Conservation (phyloP, 1,284 basidiomycete species). For the Ceratobasidium sp. region DNA sequence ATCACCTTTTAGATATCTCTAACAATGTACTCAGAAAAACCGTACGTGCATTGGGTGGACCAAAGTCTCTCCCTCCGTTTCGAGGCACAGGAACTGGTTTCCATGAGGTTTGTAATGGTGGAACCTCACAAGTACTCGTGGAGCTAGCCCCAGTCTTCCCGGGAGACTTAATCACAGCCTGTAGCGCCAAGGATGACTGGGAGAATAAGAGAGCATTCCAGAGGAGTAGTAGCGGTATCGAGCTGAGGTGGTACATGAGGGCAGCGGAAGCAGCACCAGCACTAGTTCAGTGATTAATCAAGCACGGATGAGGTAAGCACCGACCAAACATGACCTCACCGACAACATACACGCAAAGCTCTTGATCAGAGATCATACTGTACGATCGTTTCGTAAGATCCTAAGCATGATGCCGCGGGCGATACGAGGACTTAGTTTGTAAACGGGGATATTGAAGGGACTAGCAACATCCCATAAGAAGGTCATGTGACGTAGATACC, state of each 20-base stretch:
- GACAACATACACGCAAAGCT: too few species aligned
- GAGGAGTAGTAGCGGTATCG: not conserved
- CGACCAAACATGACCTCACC: too few species aligned
- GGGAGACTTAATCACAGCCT: not conserved
- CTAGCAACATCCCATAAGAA: too few species aligned
- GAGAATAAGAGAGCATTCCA: not conserved
- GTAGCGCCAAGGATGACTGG: not conserved
- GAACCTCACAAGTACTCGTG: slow-evolving; percentile 17
- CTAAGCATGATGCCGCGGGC: too few species aligned
- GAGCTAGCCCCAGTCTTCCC: not conserved
- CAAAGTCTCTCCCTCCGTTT: slow-evolving; percentile 32
- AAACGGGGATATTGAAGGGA: too few species aligned
- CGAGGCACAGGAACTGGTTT: slow-evolving; percentile 9
- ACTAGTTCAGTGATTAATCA: too few species aligned
- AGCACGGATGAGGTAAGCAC: too few species aligned
- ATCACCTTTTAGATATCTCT: not conserved
- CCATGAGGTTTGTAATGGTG: slow-evolving; percentile 42
- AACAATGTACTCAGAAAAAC: not conserved
- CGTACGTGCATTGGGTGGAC: slow-evolving; percentile 25
- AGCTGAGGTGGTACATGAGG: not conserved
- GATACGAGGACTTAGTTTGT: too few species aligned
- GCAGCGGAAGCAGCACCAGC: too few species aligned
- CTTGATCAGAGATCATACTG: too few species aligned
- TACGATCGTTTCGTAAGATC: too few species aligned
- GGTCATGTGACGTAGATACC: not conserved